Base-by-base conservation (phyloP, 225 moss, liverwort and hornwort genomes). In the Physcomitrellopsis africana region DNA sequence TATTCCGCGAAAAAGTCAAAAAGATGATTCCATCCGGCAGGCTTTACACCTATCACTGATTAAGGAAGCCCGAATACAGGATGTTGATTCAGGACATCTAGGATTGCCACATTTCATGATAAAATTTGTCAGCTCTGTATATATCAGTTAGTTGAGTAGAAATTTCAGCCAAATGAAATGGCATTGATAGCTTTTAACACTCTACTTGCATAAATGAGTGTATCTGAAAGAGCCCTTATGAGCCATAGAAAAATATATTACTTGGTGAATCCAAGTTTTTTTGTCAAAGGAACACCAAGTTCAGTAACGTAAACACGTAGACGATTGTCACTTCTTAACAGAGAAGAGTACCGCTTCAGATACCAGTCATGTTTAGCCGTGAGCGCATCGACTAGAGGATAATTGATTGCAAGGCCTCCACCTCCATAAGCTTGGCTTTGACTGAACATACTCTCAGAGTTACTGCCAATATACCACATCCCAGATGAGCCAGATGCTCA, bases 361-460 rank as follows among this genome's bases (percentile, higher is more conserved):
- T 94, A 94, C 61, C 83, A 74, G 52, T 96, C 94, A 85, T 96
- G 96, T 86, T 90, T 94, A 59, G 60, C 71, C 11, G 87, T 0
- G 16, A 88, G 75, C 0, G 85, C 90, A 29, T 78, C 84, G 19
- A 94, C 97, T 76, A 97, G 66, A 11, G 94, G 91, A 24, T 94
- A 93, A 70, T 94, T 97, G 7, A 97, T 87, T 1, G 97, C 94
- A 51, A 97, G 90, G 20, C 94, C 97, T 59, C 97, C 97, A 26
- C 97, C 97, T 9, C 94, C 97, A 64, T 86, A 97, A 2, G 92
- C 97, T 94, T 94, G 94, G 51, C 66, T 79, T 37, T 82, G 80
- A 69, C 94, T 94, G 78, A 97, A 97, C 79, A 57, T 97, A 70
- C 97, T 94, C 81, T 97, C 93, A 0, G 97, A 97, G 13, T 84